Percentiles rank a stretch among this genome's conserved stretches.
Conservation (phyloP, 2,329 filamentous ascomycete species). For the Diaporthe caulivora region DNA sequence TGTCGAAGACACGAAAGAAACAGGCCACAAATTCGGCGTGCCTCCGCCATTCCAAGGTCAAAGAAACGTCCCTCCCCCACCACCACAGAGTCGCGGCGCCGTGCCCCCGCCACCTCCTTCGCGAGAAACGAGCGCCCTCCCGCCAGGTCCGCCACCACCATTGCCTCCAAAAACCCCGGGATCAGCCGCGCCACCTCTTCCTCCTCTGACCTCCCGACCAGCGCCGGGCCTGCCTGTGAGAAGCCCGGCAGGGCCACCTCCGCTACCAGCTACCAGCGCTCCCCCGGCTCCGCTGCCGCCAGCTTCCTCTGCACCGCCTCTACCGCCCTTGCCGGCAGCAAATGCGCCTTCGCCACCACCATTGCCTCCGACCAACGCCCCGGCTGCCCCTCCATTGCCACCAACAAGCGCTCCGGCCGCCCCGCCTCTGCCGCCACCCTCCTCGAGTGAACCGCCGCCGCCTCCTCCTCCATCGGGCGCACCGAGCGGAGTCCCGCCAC, state of each 20-base stretch:
- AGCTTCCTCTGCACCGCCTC: constrained; percentile 47
- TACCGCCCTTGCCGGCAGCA: constrained; percentile 52
- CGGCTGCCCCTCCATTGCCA: constrained; percentile 56
- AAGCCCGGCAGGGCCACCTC: constrained; percentile 49
- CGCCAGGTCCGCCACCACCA: constrained; percentile 55
- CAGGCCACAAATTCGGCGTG: constrained; percentile 75
- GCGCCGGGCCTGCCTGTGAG: constrained; percentile 59
- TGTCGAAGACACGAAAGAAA: constrained; percentile 73
- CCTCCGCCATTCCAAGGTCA: constrained; percentile 84
- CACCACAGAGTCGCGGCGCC: constrained; percentile 77
- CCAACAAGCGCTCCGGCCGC: constrained; percentile 51
- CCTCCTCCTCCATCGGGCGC: constrained; percentile 55
- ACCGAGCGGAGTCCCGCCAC: constrained; percentile 49
- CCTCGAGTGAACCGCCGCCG: constrained; percentile 53
- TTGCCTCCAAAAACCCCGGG: constrained; percentile 62
- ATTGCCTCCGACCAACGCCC: constrained; percentile 48
- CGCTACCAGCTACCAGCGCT: constrained; percentile 45
- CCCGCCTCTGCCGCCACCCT: constrained; percentile 54
- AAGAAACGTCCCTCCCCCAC: constrained; percentile 77
- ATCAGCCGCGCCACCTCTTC: constrained; percentile 60
- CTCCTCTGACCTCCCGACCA: constrained; percentile 64
- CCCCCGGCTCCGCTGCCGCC: constrained; percentile 54
- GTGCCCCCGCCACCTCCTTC: constrained; percentile 79
- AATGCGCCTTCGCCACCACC: constrained; percentile 54
- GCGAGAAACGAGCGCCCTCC: constrained; percentile 48